Conservation (phyloP, 2,329 filamentous ascomycete genomes). For the Pseudophaeomoniella oleicola region DNA sequence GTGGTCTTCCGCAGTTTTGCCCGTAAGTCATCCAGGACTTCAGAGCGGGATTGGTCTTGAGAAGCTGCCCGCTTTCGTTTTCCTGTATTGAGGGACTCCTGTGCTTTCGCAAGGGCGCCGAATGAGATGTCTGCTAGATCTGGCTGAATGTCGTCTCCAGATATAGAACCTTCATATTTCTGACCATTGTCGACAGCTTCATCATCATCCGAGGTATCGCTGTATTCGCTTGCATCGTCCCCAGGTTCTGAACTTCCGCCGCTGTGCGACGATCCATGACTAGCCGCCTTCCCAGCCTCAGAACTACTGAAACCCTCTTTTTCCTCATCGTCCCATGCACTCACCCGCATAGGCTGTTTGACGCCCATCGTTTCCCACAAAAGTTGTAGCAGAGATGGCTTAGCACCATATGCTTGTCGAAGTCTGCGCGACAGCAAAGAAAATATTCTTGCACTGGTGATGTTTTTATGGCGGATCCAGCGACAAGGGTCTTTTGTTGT, state of each 20-base stretch:
- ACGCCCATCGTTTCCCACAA: background rate
- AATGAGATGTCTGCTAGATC: slow-evolving; percentile 58
- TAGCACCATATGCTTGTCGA: no score
- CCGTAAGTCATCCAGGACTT: slow-evolving; percentile 4
- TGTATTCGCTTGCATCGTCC: slow-evolving; percentile 12
- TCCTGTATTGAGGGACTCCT: slow-evolving; percentile 47
- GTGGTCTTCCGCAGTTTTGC: background rate
- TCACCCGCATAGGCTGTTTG: background rate
- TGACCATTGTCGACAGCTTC: slow-evolving; percentile 18
- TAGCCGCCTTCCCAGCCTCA: no score
- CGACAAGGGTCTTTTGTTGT: no score
- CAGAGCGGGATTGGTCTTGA: slow-evolving; percentile 10
- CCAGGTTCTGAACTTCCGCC: background rate
- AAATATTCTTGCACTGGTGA: no score
- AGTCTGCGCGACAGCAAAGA: no score
- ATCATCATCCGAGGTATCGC: slow-evolving; percentile 23
- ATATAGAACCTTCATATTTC: no score
- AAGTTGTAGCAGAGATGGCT: no score
- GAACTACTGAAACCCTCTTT: background rate
- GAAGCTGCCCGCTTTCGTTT: slow-evolving; percentile 16
- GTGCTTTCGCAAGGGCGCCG: slow-evolving; percentile 76
- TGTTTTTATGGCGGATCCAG: no score
- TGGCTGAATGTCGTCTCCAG: slow-evolving; percentile 16
- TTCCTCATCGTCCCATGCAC: background rate
- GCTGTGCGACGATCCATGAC: background rate